A percentile compares a stretch with the other conserved stretches of the same genome.
Evolutionary conservation across 306 rosid genomes (phyloP).

Genomic region (Elaeagnus macrophylla): DNA sequence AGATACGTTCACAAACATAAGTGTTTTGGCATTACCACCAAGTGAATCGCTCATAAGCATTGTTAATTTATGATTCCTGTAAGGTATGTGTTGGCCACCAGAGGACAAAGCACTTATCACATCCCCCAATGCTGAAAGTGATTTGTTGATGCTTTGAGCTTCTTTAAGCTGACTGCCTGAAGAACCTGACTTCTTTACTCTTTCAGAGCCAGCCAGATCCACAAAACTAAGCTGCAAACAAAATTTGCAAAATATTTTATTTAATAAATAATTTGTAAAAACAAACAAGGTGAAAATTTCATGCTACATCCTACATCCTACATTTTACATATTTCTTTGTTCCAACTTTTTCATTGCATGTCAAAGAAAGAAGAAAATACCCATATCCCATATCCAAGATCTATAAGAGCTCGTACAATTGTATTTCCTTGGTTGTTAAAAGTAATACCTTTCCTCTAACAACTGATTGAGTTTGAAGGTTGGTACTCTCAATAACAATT

Average conservation of each 20-base stretch:
- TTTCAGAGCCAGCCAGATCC: conserved; percentile 96
- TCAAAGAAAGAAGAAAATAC: conserved; percentile 1
- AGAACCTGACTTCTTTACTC: conserved; percentile 90
- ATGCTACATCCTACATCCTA: background rate
- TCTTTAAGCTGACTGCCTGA: conserved; percentile 80
- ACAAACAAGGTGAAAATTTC: conserved; percentile 1
- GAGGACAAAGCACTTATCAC: conserved; percentile 81
- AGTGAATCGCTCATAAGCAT: conserved; percentile 98
- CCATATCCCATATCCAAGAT: background rate
- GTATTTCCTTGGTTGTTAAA: background rate
- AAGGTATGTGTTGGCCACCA: conserved; percentile 85
- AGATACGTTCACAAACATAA: conserved; percentile 90
- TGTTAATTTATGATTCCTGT: conserved; percentile 86
- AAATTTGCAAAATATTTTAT: background rate
- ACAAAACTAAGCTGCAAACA: conserved; percentile 76
- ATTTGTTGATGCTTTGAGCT: conserved; percentile 96
- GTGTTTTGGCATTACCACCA: conserved; percentile 94
- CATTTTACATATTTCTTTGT: background rate
- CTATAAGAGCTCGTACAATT: background rate
- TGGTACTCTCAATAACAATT: conserved; percentile 70
- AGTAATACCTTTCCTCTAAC: conserved; percentile 80
- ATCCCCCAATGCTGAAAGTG: conserved; percentile 93
- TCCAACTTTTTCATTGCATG: background rate
- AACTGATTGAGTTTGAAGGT: conserved; percentile 84
- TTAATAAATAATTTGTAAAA: background rate